Base-by-base conservation (phyloP, 306 rosid species). In the Comarum palustre region DNA sequence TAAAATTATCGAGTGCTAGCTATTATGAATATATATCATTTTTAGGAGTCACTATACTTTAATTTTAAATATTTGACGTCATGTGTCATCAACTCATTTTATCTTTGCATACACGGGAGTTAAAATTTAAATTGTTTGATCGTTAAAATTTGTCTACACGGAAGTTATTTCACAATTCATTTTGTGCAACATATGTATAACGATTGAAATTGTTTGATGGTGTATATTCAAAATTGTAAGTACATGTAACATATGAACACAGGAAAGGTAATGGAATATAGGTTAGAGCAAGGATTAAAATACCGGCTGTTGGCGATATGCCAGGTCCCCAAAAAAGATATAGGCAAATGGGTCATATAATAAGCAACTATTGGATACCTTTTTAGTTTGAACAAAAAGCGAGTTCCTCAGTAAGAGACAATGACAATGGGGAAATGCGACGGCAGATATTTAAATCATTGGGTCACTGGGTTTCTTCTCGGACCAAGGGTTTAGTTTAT, bases 31-130 rank as follows among this genome's bases (percentile, higher is more conserved):
- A 57, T 13, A 25, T 11, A 57, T 13, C 16, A 17, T 24, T 25
- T 38, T 57, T 24, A 15, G 63, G 34, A 54, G 60, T 22, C 24
- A 22, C 60, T 3, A 3, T 54, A 24, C 58, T 3, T 22, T 55
- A 10, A 3, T 55, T 63, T 63, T 7, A n/a, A 63, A 17, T 8
- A 34, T 17, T 19, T 8, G 20, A 25, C 46, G 38, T 36, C 39
- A 62, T 62, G 67, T 62, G 36, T 34, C 67, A 62, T 34, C 68
- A 63, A 34, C 25, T 14, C 11, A 59, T 58, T 59, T 13, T 15
- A 31, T n/a, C 17, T 59, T n/a, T n/a, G n/a, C n/a, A n/a, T n/a
- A n/a, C 45, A 41, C 45, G 3, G 60, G 9, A n/a, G n/a, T n/a
- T n/a, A n/a, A n/a, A n/a, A n/a, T n/a, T n/a, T n/a, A n/a, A n/a